These are phyloP conservation scores for Phytophthora sp. DNA, from an alignment of 352 stramenopile species.

Conservation along the genomic window DNA sequence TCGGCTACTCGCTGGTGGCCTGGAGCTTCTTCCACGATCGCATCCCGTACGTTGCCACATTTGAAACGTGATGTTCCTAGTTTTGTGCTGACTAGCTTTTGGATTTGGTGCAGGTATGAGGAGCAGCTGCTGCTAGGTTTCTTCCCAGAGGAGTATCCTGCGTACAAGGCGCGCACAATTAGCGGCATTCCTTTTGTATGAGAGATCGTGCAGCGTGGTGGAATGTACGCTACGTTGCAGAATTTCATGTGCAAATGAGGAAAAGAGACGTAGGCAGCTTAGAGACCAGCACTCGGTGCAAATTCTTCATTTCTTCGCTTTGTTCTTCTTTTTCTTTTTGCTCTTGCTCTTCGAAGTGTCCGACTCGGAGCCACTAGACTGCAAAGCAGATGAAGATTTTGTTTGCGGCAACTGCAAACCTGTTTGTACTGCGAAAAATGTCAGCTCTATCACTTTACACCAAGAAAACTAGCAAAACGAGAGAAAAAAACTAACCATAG, in stretches of 20 bases:
- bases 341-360: conserved; percentile 37
- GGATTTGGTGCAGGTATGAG: conserved; percentile 76
- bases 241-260: conserved; percentile 1
- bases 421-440: conserved; percentile 36
- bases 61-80: too few species aligned
- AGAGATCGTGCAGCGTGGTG: conserved; percentile 8
- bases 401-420: conserved; percentile 45
- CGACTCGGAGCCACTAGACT: neutral
- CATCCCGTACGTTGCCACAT: conserved; percentile 85
- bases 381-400: conserved; percentile 1
- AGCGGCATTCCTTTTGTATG: conserved; percentile 94
- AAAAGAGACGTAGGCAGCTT: conserved; percentile 6
- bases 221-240: neutral
- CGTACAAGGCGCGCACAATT: conserved; percentile 88
- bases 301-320: conserved; percentile 28
- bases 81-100: too few species aligned
- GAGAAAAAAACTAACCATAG: conserved; percentile 46
- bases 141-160: conserved; percentile 93
- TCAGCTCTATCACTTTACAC: neutral
- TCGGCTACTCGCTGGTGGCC: conserved; percentile 89
- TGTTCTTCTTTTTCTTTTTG: conserved; percentile 61
- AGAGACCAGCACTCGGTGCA: neutral
- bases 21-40: conserved; percentile 96
- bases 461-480: too few species aligned
- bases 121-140: conserved; percentile 91